Evolutionary conservation across 176 grass and related monocot genomes (phyloP), one percentile per base, ranked within the genome.

Genomic region (Eragrostis curvula): DNA sequence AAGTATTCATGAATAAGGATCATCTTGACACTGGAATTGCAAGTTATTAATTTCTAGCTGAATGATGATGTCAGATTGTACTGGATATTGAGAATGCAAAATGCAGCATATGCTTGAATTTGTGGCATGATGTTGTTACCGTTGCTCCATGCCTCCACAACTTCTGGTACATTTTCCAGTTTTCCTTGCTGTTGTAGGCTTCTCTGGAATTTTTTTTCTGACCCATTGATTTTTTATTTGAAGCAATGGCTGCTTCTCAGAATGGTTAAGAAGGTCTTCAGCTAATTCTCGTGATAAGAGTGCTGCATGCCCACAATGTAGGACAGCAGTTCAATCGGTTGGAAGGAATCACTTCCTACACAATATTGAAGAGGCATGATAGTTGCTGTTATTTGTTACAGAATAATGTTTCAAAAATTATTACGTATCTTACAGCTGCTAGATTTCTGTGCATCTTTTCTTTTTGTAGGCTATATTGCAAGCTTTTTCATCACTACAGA

Each of bases 111-210:
- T 98, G 96, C 59, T 86, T 98, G 79, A 98, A 90, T 84, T 48
- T 96, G 85, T 98, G 96, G 96, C 96, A 98, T 85, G 96, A 96
- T 87, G 96, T 98, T 93, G 90, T 98, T 69, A 98, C 93, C 64
- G 90, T 98, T 83, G 86, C 91, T 82, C 93, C 96, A 77, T 98
- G 96, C 68, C 89, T 98, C 71, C 96, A 98, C 64, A 96, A 98
- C 51, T 98, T 98, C 82, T 98, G 93, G 90, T 96, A 98, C 61
- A 69, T 86, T 20, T 77, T 17, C 40, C 66, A 65, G n/a, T 71
- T 64, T 80, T 83, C 28, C 21, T 73, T 57, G 17, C 40, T 70
- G 25, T 50, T 51, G 7, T 78, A 25, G 30, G 4, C 7, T 70
- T 71, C 11, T 87, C 59, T 91, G 13, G 12, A 45, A 72, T 66